These are phyloP conservation scores for Termitomyces sp. DNA, from an alignment of 768 basidiomycete genomes.

Conservation along the genomic window DNA sequence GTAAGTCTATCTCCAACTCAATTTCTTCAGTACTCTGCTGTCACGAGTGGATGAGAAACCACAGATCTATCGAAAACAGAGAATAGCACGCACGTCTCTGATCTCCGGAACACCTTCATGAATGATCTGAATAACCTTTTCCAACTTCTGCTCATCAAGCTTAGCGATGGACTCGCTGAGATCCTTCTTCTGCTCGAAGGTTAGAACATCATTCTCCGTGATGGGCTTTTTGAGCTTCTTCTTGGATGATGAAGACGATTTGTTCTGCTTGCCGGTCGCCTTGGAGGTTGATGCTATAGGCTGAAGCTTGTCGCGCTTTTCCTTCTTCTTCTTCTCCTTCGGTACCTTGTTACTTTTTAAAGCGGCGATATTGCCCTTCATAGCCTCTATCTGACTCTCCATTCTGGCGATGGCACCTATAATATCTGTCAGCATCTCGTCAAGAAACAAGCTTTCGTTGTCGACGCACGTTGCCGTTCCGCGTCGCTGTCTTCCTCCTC, in stretches of 20 bases:
- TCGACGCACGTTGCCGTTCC: slow-evolving; percentile 62
- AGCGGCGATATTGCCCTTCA: slow-evolving; percentile 64
- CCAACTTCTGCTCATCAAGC: slow-evolving; percentile 79
- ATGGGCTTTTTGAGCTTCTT: slow-evolving; percentile 66
- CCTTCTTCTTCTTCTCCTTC: slow-evolving; percentile 72
- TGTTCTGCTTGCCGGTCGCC: slow-evolving; percentile 44
- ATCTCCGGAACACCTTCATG: slow-evolving; percentile 93
- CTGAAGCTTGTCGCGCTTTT: slow-evolving; percentile 46
- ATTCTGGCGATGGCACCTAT: slow-evolving; percentile 70
- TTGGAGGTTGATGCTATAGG: slow-evolving; percentile 67
- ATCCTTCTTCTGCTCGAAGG: slow-evolving; percentile 98
- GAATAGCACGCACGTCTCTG: slow-evolving; percentile 65
- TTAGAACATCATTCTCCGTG: slow-evolving; percentile 77
- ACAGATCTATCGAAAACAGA: slow-evolving; percentile 6
- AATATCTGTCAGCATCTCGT: slow-evolving; percentile 18
- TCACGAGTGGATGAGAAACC: slow-evolving; percentile 10
- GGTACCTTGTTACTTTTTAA: slow-evolving; percentile 52
- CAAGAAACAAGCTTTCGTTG: slow-evolving; percentile 2
- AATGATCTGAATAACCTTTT: slow-evolving; percentile 92
- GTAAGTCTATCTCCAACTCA: slow-evolving; percentile 93
- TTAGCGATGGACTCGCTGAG: slow-evolving; percentile 90
- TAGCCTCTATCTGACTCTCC: slow-evolving; percentile 78
- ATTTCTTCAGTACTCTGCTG: slow-evolving; percentile 93
- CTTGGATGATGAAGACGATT: slow-evolving; percentile 38
- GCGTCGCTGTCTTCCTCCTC: slow-evolving; percentile 68